Conservation (phyloP, 2,329 filamentous ascomycete genomes). For the Ophiocordyceps camponoti-floridani region DNA sequence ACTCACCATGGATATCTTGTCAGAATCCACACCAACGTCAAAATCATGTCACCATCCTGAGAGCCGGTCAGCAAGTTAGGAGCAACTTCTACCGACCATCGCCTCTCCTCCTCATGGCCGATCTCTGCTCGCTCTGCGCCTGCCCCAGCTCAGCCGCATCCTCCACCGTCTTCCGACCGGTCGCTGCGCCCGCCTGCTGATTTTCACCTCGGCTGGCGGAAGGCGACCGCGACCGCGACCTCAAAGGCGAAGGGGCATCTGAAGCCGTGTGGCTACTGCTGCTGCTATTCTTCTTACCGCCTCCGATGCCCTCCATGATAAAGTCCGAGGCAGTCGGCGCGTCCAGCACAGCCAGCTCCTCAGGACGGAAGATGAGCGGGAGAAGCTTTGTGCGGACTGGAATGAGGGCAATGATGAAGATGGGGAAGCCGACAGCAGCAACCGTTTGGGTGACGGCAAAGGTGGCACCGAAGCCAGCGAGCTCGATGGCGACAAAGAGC, state of each 20-base stretch:
- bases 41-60: too few species aligned
- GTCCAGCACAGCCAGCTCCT: constrained; percentile 47
- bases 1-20: too few species aligned
- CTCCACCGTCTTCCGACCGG: constrained; percentile 14
- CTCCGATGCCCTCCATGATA: constrained; percentile 60
- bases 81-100: constrained; percentile 6
- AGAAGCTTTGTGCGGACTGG: constrained; percentile 47
- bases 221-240: constrained; percentile 1
- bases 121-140: constrained; percentile 11
- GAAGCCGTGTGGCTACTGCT: constrained; percentile 6
- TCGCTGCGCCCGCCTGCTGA: constrained; percentile 8
- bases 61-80: too few species aligned
- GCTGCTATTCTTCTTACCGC: constrained; percentile 2
- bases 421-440: constrained; percentile 64
- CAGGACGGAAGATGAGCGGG: constrained; percentile 38
- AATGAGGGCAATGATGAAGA: constrained; percentile 53
- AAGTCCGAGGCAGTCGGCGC: constrained; percentile 59
- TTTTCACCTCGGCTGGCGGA: constrained; percentile 7
- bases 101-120: constrained; percentile 9
- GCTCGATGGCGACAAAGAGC: constrained; percentile 50
- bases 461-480: constrained; percentile 56
- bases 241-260: constrained; percentile 3
- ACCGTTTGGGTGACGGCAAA: constrained; percentile 75
- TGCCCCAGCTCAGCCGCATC: constrained; percentile 17
- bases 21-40: too few species aligned